phyloP scores from a whole-genome alignment of 164 flowering plant genomes.

The Annona cherimola region DNA sequence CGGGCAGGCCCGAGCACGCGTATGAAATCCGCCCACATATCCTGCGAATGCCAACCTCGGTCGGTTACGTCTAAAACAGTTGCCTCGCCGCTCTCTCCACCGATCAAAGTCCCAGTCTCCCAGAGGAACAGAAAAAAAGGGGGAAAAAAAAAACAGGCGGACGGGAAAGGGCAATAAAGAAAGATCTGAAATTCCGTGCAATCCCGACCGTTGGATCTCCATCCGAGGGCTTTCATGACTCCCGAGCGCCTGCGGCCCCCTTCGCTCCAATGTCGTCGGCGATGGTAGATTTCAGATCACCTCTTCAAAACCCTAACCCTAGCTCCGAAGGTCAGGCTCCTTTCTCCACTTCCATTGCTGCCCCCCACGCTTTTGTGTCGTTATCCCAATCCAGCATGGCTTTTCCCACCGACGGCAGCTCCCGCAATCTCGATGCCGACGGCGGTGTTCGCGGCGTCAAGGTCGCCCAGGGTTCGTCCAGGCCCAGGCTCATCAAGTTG shows the following conservation, averaged over 20 bases:
- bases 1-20: background rate
- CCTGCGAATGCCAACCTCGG: background rate
- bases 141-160: background rate
- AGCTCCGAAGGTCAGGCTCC: constrained; percentile 19
- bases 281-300: constrained; percentile 13
- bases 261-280: constrained; percentile 21
- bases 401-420: background rate
- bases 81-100: background rate
- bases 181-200: background rate
- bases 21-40: background rate
- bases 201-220: background rate
- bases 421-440: constrained; percentile 9
- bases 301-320: constrained; percentile 25
- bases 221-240: constrained; percentile 5
- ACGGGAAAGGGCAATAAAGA: background rate
- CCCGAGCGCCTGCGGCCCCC: background rate
- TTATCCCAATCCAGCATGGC: background rate
- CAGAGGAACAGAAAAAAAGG: background rate
- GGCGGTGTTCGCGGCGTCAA: background rate
- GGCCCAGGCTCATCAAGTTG: constrained; percentile 26
- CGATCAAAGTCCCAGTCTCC: background rate
- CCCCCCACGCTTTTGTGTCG: background rate
- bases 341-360: constrained; percentile 8
- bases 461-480: constrained; percentile 16
- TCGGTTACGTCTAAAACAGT: background rate